A percentile compares a stretch with the other conserved stretches of the same genome.
phyloP scores from a whole-genome alignment of 495 filamentous ascomycete genomes.

The Aspergillus panamensis region DNA sequence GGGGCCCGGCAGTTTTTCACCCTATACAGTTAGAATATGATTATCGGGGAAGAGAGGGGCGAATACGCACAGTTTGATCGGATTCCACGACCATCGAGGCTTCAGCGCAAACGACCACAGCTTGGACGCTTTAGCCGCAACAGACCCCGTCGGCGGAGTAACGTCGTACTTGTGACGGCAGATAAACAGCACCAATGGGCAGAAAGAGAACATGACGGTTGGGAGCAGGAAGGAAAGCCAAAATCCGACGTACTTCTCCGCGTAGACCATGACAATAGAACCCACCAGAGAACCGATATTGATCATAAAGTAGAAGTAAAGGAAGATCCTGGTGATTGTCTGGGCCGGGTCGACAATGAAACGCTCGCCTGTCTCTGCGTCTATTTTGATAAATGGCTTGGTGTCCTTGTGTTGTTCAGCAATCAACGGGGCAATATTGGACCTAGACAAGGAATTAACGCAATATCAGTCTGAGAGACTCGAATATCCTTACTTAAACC shows the following conservation, averaged over 20 bases:
- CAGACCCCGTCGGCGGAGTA: slow-evolving; percentile 60
- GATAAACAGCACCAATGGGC: slow-evolving; percentile 56
- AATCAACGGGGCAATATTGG: slow-evolving; percentile 61
- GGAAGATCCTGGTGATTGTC: slow-evolving; percentile 45
- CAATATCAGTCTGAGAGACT: neutral
- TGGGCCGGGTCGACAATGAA: slow-evolving; percentile 65
- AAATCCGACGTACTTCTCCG: slow-evolving; percentile 73
- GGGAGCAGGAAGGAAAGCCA: slow-evolving; percentile 66
- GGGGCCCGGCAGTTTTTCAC: slow-evolving; percentile 50
- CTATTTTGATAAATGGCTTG: slow-evolving; percentile 37
- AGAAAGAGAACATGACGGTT: slow-evolving; percentile 54
- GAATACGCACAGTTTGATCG: slow-evolving; percentile 35
- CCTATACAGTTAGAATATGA: slow-evolving; percentile 24
- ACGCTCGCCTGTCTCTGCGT: slow-evolving; percentile 51
- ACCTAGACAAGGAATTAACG: slow-evolving; percentile 18
- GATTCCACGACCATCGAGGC: slow-evolving; percentile 58
- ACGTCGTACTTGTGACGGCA: slow-evolving; percentile 58
- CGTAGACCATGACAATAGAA: slow-evolving; percentile 57
- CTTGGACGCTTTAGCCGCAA: slow-evolving; percentile 54
- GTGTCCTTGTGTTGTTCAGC: slow-evolving; percentile 46
- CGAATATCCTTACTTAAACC: slow-evolving; percentile 45
- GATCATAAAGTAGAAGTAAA: slow-evolving; percentile 50
- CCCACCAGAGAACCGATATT: slow-evolving; percentile 52
- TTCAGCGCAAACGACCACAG: slow-evolving; percentile 55
- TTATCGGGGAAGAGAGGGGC: neutral